A percentile compares a stretch with the other conserved stretches of the same genome.
Evolutionary conservation across 179 eudicot species (phyloP).

Genomic region (Silene vulgaris): DNA sequence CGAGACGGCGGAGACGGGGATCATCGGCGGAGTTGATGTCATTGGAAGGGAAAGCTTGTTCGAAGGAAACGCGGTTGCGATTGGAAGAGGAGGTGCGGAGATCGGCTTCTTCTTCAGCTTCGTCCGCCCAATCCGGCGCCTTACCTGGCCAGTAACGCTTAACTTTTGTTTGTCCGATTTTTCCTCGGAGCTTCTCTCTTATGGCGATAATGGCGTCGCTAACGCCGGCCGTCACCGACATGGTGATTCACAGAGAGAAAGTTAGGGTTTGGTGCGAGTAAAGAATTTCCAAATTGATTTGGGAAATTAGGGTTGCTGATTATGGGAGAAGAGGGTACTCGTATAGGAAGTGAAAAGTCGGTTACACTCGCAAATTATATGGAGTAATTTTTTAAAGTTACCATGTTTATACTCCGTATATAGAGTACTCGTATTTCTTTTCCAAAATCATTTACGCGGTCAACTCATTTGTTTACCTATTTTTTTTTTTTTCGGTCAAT

Average conservation of each 20-base stretch:
- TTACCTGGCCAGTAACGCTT: slow-evolving; percentile 96
- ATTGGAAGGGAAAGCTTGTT: slow-evolving; percentile 54
- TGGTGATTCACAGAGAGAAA: slow-evolving; percentile 23
- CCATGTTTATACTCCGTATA: too few relatives aligned
- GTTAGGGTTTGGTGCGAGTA: slow-evolving; percentile 22
- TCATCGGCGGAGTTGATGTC: slow-evolving; percentile 44
- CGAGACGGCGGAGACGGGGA: slow-evolving; percentile 82
- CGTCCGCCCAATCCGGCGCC: slow-evolving; percentile 95
- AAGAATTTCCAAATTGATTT: not conserved
- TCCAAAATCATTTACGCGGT: too few relatives aligned
- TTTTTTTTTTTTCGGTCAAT: too few relatives aligned
- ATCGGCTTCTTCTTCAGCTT: slow-evolving; percentile 66
- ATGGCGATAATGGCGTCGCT: slow-evolving; percentile 73
- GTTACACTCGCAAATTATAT: too few relatives aligned
- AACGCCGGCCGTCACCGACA: slow-evolving; percentile 97
- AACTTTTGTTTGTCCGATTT: slow-evolving; percentile 84
- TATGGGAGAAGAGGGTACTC: too few relatives aligned
- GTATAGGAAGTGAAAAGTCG: too few relatives aligned
- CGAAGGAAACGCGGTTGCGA: slow-evolving; percentile 38
- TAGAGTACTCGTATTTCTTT: too few relatives aligned
- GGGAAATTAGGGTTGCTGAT: not conserved
- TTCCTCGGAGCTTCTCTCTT: slow-evolving; percentile 88
- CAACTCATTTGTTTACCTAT: too few relatives aligned
- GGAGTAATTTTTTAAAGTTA: too few relatives aligned
- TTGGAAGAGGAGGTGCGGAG: slow-evolving; percentile 35